Evolutionary conservation across 176 grass and related monocot species (phyloP).

Genomic region (Eremochloa ophiuroides): DNA sequence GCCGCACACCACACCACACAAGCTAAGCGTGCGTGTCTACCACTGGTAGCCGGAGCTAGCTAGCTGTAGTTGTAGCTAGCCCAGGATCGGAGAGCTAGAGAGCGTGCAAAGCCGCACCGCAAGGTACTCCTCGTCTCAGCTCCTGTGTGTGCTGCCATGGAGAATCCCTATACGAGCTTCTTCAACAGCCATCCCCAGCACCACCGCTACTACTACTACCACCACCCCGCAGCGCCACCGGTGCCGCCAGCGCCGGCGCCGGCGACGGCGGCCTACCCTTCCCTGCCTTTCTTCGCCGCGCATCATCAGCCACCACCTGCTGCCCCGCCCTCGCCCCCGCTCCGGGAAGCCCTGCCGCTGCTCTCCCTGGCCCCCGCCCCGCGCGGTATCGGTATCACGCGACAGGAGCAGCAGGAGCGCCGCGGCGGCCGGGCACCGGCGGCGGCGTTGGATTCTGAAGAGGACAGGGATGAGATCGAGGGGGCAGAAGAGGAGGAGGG

Average conservation of each 20-base stretch:
- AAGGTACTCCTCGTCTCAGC: background rate
- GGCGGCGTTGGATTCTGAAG: background rate
- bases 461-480: background rate
- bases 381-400: background rate
- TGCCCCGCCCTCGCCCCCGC: constrained; percentile 53
- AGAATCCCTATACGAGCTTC: constrained; percentile 74
- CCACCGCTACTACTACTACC: constrained; percentile 34
- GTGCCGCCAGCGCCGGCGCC: background rate
- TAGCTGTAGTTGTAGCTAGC: background rate
- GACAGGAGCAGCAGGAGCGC: background rate
- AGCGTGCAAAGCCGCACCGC: background rate
- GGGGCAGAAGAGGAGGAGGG: background rate
- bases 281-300: constrained; percentile 20
- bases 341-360: constrained; percentile 86
- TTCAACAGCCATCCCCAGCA: constrained; percentile 42
- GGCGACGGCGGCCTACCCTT: background rate
- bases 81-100: background rate
- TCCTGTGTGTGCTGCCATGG: constrained; percentile 41
- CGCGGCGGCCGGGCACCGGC: background rate
- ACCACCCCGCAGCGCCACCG: background rate
- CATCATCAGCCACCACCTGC: background rate
- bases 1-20: constrained; percentile 15
- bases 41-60: no score
- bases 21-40: background rate
- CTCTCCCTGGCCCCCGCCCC: constrained; percentile 56